A percentile compares a stretch with the other conserved stretches of the same genome.
Conservation (phyloP, 139 green algal species). For the Picochlorum costavermella region DNA sequence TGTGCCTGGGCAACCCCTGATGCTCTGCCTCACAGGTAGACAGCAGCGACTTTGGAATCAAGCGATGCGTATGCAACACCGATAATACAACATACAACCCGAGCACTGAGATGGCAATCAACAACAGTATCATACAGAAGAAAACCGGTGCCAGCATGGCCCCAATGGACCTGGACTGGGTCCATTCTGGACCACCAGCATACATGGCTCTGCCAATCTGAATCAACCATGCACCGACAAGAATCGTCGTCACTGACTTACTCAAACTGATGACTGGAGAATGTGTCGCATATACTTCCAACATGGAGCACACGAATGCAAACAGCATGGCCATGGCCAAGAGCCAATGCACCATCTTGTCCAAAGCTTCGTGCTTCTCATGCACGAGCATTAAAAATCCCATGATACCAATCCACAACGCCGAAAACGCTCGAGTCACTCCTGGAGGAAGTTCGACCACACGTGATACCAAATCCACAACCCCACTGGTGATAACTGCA, state of each 20-base stretch:
- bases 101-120: neutral
- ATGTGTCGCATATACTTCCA: conserved; percentile 15
- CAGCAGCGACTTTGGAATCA: neutral
- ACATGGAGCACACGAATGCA: neutral
- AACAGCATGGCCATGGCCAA: conserved; percentile 32
- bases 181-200: conserved; percentile 15
- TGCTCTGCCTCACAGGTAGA: neutral
- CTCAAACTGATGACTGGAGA: conserved; percentile 6
- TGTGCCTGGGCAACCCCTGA: neutral
- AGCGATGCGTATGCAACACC: neutral
- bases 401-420: conserved; percentile 16
- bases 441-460: conserved; percentile 14
- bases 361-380: conserved; percentile 29
- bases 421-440: conserved; percentile 19
- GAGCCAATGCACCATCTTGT: conserved; percentile 34
- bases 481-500: conserved; percentile 18
- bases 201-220: conserved; percentile 22
- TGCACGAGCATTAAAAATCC: conserved; percentile 34
- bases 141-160: conserved; percentile 28
- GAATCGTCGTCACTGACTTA: conserved; percentile 10
- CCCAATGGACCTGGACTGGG: neutral
- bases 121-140: conserved; percentile 16
- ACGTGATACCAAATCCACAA: conserved; percentile 25
- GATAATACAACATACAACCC: neutral
- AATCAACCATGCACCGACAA: conserved; percentile 31